These are phyloP conservation scores for Candida orba DNA, from an alignment of 805 yeast genomes.

Conservation along the genomic window DNA sequence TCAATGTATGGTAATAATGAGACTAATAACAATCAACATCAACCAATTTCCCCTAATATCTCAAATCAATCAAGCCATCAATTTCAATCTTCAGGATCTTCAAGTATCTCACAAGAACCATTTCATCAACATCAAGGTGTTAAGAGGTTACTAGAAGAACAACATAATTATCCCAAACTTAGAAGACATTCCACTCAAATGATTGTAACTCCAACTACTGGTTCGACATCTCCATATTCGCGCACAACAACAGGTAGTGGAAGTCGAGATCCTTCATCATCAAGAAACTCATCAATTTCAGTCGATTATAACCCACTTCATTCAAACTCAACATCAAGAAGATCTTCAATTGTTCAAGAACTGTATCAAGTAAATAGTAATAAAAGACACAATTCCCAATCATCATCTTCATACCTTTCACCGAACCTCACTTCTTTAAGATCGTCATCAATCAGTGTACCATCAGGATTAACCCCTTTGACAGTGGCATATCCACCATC, in stretches of 20 bases:
- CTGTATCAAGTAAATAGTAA: conserved; percentile 29
- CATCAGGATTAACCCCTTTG: conserved; percentile 18
- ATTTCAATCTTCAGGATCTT: conserved; percentile 16
- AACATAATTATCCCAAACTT: conserved; percentile 16
- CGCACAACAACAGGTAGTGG: conserved; percentile 12
- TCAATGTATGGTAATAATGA: not conserved
- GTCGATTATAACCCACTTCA: conserved; percentile 21
- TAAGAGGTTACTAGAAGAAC: conserved; percentile 22
- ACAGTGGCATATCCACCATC: conserved; percentile 12
- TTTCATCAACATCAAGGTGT: conserved; percentile 23
- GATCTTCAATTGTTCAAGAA: conserved; percentile 38
- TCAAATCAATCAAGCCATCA: not conserved
- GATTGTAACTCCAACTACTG: conserved; percentile 17
- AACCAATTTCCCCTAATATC: too few relatives aligned
- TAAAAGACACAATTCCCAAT: conserved; percentile 17
- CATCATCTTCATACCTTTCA: conserved; percentile 14
- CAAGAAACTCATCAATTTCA: conserved; percentile 36
- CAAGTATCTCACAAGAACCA: conserved; percentile 19
- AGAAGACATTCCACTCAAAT: conserved; percentile 25
- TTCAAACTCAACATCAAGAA: conserved; percentile 28
- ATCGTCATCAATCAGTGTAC: conserved; percentile 15
- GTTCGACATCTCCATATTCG: conserved; percentile 27
- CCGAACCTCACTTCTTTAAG: conserved; percentile 20
- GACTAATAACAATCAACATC: too few relatives aligned
- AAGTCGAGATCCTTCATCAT: conserved; percentile 19